phyloP scores from a whole-genome alignment of 2,329 filamentous ascomycete genomes.

The Cladophialophora yegresii region DNA sequence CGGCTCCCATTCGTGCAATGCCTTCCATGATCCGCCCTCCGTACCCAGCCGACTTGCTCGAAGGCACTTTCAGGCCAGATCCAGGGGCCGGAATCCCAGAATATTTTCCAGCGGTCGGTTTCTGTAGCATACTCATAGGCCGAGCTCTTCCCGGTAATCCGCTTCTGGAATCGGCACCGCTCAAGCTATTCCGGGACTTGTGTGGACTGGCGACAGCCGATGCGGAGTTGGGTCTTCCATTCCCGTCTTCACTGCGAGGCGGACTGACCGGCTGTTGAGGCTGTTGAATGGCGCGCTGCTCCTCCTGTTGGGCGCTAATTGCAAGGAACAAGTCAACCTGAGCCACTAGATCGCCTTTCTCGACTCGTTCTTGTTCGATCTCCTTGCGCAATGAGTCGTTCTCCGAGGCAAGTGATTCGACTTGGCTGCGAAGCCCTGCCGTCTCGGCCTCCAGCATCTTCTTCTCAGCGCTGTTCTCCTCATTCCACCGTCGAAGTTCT shows the following conservation, averaged over 20 bases:
- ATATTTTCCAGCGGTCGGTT: slow-evolving; percentile 34
- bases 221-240: slow-evolving; percentile 26
- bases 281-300: slow-evolving; percentile 28
- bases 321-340: slow-evolving; percentile 51
- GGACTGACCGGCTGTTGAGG: slow-evolving; percentile 35
- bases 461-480: slow-evolving; percentile 66
- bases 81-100: slow-evolving; percentile 35
- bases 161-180: slow-evolving; percentile 13
- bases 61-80: slow-evolving; percentile 33
- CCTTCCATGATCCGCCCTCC: slow-evolving; percentile 38
- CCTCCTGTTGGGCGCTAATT: slow-evolving; percentile 43
- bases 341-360: slow-evolving; percentile 53
- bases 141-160: slow-evolving; percentile 23
- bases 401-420: slow-evolving; percentile 68
- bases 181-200: slow-evolving; percentile 33
- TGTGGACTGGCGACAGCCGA: slow-evolving; percentile 30
- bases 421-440: slow-evolving; percentile 71
- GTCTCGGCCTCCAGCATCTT: slow-evolving; percentile 72
- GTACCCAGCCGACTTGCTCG: slow-evolving; percentile 33
- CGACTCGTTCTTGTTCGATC: slow-evolving; percentile 54
- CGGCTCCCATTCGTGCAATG: slow-evolving; percentile 40
- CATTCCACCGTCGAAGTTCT: slow-evolving; percentile 49
- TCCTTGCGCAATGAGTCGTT: slow-evolving; percentile 65
- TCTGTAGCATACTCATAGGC: slow-evolving; percentile 37
- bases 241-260: slow-evolving; percentile 35